Base-by-base conservation (phyloP, 1,139 yeast species). In the Kodamaea derodonti region DNA sequence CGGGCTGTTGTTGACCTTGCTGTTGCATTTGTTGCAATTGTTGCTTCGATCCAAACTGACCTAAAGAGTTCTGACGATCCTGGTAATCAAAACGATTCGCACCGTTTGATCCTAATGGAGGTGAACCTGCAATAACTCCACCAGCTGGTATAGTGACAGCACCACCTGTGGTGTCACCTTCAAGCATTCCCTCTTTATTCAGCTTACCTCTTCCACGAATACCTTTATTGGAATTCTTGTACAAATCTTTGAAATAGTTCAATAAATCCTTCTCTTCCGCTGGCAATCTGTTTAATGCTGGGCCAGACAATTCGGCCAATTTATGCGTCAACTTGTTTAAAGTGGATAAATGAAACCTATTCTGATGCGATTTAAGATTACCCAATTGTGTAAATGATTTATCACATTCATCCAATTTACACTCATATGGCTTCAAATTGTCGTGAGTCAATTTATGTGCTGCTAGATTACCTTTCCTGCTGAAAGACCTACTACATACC, bases 311-410 rank as follows among this genome's bases (percentile, higher is more conserved):
- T 44, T 78, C 80, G 0, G 88, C 88, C 42, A 83, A 60, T 44
- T 72, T 76, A 33, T 65, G 70, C 5, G 94, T 84, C 47, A 87
- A 62, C 31, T 66, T 66, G 45, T 76, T 77, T 46, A 90, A 69
- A 0, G 94, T 80, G 13, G 76, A 77, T 42, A 78, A 62, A 59
- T 90, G 97, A 54, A 88, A 87, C 49, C 90, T 71, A 60, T 88
- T 90, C 54, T 90, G 97, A 58, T 90, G 97, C 0, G 95, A 84
- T 59, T 90, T 90, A 64, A 90, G 72, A 55, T 90, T 90, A 3
- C 97, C 97, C 47, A 88, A 68, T 61, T 90, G 97, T 0, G 96
- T 85, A 51, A 90, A 90, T 3, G 84, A 75, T 61, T 88, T 88
- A 48, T 77, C 80, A 62, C 97, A 90, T 36, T 73, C 69, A 56